Evolutionary conservation across 805 yeast genomes (phyloP).

Genomic region (Brettanomyces nanus): DNA sequence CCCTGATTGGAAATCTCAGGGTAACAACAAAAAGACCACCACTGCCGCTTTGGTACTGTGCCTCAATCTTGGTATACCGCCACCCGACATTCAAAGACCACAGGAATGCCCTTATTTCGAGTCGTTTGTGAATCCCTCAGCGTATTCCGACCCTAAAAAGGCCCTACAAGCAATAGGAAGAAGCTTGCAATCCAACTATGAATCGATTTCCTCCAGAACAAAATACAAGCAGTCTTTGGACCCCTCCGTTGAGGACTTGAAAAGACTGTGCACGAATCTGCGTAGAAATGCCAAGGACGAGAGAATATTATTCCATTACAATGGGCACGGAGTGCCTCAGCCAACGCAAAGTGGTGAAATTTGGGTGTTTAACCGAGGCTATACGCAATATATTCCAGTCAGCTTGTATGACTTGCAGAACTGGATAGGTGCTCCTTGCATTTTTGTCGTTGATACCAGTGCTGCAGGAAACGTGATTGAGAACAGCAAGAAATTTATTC

Average conservation of each 20-base stretch:
- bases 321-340: constrained; percentile 98
- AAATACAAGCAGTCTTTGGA: constrained; percentile 86
- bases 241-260: constrained; percentile 93
- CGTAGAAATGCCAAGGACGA: constrained; percentile 91
- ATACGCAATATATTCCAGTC: constrained; percentile 95
- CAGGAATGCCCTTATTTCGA: constrained; percentile 89
- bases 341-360: constrained; percentile 95
- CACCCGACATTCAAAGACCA: constrained; percentile 90
- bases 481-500: constrained; percentile 84
- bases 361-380: constrained; percentile 96
- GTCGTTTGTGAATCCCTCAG: constrained; percentile 88
- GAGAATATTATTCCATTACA: constrained; percentile 86
- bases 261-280: constrained; percentile 80
- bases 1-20: constrained; percentile 84
- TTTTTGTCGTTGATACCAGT: constrained; percentile 89
- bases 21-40: constrained; percentile 86
- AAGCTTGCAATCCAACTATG: constrained; percentile 79
- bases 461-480: constrained; percentile 90
- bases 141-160: constrained; percentile 75
- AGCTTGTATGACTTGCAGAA: constrained; percentile 91
- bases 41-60: constrained; percentile 90
- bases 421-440: constrained; percentile 97
- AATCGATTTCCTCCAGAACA: constrained; percentile 77
- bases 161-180: constrained; percentile 91
- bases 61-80: constrained; percentile 89